phyloP scores from a whole-genome alignment of 306 rosid species.

The Mimosa bimucronata region DNA sequence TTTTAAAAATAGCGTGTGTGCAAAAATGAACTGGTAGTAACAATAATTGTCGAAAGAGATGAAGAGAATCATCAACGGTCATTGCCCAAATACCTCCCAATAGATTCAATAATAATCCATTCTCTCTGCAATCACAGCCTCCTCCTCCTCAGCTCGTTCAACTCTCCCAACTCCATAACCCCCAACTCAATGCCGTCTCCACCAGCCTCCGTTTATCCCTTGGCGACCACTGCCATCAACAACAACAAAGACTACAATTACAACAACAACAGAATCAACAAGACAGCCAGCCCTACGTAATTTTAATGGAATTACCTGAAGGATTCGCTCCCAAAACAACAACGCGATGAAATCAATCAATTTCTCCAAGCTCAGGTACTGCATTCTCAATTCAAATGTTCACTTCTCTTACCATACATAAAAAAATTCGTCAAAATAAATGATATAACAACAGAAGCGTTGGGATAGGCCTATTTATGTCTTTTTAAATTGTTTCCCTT shows the following conservation, averaged over 20 bases:
- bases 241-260: conserved; percentile 29
- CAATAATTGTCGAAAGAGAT: conserved; percentile 65
- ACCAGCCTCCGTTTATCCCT: conserved; percentile 84
- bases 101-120: conserved; percentile 43
- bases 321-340: conserved; percentile 67
- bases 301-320: conserved; percentile 57
- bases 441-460: no score
- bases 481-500: no score
- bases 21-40: conserved; percentile 34
- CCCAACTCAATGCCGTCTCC: conserved; percentile 75
- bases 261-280: conserved; percentile 40
- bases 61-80: conserved; percentile 62
- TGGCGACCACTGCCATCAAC: conserved; percentile 40
- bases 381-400: no score
- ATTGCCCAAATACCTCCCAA: conserved; percentile 44
- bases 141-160: conserved; percentile 66
- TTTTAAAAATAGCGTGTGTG: neutral
- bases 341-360: conserved; percentile 72
- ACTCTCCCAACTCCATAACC: conserved; percentile 86
- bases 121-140: conserved; percentile 59
- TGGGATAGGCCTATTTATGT: no score
- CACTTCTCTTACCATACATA: no score
- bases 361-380: conserved; percentile 80
- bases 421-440: no score
- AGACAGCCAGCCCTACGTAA: conserved; percentile 47